Evolutionary conservation across 441 rosid species (phyloP).

Genomic region (Corymbia citriodora): DNA sequence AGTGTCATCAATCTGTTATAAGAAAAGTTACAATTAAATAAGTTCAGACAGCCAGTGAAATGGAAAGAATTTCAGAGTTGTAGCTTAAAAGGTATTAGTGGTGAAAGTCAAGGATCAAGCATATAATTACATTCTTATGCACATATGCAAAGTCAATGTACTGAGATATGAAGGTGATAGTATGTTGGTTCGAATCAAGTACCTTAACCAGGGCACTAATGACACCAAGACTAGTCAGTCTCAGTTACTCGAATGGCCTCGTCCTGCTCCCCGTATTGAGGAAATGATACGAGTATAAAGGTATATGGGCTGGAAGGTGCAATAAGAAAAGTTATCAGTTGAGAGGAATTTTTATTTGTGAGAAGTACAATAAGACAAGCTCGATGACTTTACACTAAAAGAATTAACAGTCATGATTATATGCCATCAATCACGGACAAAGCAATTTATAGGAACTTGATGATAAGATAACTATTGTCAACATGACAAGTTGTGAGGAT

Average conservation of each 20-base stretch:
- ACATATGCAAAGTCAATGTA: background rate
- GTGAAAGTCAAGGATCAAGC: background rate
- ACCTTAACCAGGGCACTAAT: constrained; percentile 98
- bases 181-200: constrained; percentile 1
- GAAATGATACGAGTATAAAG: constrained; percentile 89
- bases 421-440: background rate
- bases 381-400: background rate
- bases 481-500: background rate
- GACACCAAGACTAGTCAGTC: constrained; percentile 98
- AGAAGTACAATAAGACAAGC: background rate
- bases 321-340: background rate
- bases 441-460: background rate
- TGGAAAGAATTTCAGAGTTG: background rate
- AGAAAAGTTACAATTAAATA: background rate
- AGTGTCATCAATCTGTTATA: constrained; percentile 87
- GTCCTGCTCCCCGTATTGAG: constrained; percentile 97
- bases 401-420: background rate
- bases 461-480: background rate
- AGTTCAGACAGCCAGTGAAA: background rate
- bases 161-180: background rate
- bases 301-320: constrained; percentile 79
- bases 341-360: background rate
- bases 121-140: background rate
- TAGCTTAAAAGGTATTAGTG: background rate
- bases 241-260: constrained; percentile 88